A percentile compares a stretch with the other conserved stretches of the same genome.
These are phyloP conservation scores for Lentinula guzmanii DNA, from an alignment of 768 basidiomycete genomes.

Conservation along the genomic window DNA sequence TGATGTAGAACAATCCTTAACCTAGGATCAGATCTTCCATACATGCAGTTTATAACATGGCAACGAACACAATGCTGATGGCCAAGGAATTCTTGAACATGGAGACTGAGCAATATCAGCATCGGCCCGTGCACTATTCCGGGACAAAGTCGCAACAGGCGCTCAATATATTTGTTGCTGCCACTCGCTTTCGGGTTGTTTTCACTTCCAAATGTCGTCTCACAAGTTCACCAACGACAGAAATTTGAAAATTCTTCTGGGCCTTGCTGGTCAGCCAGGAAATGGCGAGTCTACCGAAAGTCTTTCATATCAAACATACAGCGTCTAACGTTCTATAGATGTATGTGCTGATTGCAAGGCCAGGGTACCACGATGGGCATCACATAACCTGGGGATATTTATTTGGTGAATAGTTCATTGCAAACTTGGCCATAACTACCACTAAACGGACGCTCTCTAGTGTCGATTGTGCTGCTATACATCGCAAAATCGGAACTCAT, in stretches of 20 bases:
- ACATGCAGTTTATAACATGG: no score
- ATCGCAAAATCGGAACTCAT: conserved; percentile 93
- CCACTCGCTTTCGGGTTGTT: no score
- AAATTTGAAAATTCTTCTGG: conserved; percentile 60
- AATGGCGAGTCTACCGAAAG: conserved; percentile 53
- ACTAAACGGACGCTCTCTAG: conserved; percentile 30
- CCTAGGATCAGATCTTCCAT: no score
- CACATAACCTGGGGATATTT: conserved; percentile 84
- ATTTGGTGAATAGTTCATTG: conserved; percentile 50
- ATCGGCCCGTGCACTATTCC: no score
- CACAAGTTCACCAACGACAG: conserved; percentile 61
- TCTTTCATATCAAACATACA: neutral
- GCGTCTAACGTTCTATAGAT: conserved; percentile 39
- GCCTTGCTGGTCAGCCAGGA: conserved; percentile 66
- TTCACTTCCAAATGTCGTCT: conserved; percentile 22
- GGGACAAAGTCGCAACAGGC: no score
- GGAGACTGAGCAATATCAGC: no score
- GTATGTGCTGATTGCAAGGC: conserved; percentile 89
- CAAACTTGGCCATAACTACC: neutral
- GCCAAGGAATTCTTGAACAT: no score
- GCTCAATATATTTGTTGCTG: no score
- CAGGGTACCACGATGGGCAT: conserved; percentile 86
- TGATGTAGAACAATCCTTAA: no score
- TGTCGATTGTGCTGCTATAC: conserved; percentile 83
- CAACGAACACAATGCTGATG: no score